Percentiles rank a stretch among this genome's conserved stretches.
Evolutionary conservation across 441 rosid species (phyloP).

Genomic region (Populus hybrid): DNA sequence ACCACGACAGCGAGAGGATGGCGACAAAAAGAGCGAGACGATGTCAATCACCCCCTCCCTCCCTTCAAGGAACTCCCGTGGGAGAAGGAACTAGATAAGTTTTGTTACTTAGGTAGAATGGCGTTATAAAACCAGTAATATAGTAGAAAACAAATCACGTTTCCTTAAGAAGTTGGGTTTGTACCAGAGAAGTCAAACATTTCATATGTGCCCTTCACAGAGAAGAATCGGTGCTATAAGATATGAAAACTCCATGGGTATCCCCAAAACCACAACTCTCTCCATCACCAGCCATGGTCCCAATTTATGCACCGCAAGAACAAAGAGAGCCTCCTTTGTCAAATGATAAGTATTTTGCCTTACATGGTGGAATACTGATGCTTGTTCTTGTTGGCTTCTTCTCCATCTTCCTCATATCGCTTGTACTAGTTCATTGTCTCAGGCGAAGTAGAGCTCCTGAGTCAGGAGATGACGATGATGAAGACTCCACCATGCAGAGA

Average conservation of each 20-base stretch:
- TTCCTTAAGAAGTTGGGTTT: not conserved
- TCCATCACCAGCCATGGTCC: slow-evolving; percentile 17
- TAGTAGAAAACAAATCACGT: not conserved
- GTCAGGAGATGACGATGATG: not conserved
- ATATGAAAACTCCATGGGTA: not conserved
- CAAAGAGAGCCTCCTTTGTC: slow-evolving; percentile 27
- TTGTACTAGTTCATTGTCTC: slow-evolving; percentile 39
- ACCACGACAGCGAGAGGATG: not conserved
- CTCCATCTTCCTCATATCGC: slow-evolving; percentile 34
- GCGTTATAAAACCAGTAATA: not conserved
- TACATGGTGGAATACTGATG: slow-evolving; percentile 50
- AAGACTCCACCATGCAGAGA: not conserved
- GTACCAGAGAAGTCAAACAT: not conserved
- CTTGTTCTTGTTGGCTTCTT: slow-evolving; percentile 31
- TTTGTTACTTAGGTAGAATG: not conserved
- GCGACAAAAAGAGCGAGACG: not conserved
- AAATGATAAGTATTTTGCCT: slow-evolving; percentile 41
- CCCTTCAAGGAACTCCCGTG: too few relatives aligned
- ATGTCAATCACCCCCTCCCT: too few relatives aligned
- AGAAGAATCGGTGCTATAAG: not conserved
- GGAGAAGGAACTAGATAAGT: not conserved
- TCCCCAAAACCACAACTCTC: not conserved
- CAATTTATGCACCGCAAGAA: slow-evolving; percentile 17
- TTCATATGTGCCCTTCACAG: not conserved
- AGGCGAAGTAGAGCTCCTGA: slow-evolving; percentile 14